Percentiles rank a stretch among this genome's conserved stretches.
phyloP scores from a whole-genome alignment of 139 green algal genomes.

The Auxenochlorella protothecoides region DNA sequence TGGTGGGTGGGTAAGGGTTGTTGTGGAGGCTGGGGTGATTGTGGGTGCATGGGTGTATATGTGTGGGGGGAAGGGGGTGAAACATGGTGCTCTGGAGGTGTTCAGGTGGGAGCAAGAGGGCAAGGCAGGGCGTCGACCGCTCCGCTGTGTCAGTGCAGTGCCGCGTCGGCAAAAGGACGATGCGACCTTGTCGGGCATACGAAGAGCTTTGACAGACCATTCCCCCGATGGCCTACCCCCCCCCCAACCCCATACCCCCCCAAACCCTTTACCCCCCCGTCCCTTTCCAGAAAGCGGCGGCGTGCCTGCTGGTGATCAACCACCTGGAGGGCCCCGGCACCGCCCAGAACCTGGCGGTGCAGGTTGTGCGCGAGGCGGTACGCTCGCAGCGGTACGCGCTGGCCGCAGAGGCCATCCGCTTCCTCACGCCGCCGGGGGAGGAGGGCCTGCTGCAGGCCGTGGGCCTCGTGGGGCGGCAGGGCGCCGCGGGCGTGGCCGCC shows the following conservation, averaged over 20 bases:
- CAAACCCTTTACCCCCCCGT: too few relatives aligned
- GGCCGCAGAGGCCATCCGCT: slow-evolving; percentile 66
- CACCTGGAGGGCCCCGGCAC: slow-evolving; percentile 49
- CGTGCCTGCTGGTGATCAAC: slow-evolving; percentile 72
- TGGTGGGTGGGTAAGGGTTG: not conserved
- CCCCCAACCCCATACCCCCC: too few relatives aligned
- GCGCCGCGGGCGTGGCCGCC: too few relatives aligned
- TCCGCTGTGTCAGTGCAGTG: not conserved
- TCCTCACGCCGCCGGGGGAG: slow-evolving; percentile 49
- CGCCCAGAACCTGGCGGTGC: slow-evolving; percentile 48
- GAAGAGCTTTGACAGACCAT: too few relatives aligned
- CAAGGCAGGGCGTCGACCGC: not conserved
- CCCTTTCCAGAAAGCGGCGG: slow-evolving; percentile 43
- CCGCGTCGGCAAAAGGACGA: too few relatives aligned
- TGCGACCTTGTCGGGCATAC: too few relatives aligned
- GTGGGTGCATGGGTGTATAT: too few relatives aligned
- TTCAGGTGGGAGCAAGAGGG: not conserved
- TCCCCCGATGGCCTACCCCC: too few relatives aligned
- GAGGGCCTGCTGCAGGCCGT: not conserved
- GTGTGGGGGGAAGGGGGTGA: too few relatives aligned
- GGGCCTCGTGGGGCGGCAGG: too few relatives aligned
- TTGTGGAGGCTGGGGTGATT: not conserved
- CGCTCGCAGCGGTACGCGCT: slow-evolving; percentile 49
- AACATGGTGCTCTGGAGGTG: not conserved
- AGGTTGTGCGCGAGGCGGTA: slow-evolving; percentile 49